Base-by-base conservation (phyloP, 441 rosid genomes). In the Mallotus japonicus region DNA sequence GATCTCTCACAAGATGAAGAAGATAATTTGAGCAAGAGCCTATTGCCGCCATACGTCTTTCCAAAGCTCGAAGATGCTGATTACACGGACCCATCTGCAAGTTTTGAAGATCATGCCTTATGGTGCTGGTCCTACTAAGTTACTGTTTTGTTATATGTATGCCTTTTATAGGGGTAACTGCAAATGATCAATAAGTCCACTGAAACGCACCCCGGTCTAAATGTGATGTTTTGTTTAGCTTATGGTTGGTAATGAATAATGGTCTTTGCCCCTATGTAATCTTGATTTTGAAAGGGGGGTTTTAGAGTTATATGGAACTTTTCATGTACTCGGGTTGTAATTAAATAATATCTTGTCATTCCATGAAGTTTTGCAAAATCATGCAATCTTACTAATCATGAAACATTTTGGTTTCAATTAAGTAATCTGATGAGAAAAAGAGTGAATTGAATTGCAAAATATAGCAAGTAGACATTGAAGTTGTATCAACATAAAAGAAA, bases 101-200 rank as follows among this genome's bases (percentile, higher is more conserved):
- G 63, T 73, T 85, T 82, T 55, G 92, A 88, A 75, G 90, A 89
- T 67, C 79, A 86, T 10, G 81, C 92, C 47, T 85, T 88, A 57
- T 89, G 92, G 95, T 73, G 86, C 34, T 89, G 92, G 88, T 75
- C 88, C 5, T 89, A 82, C 72, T 88, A 70, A 83, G 76, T 65
- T 40, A 22, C 40, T 4, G 9, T 28, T 70, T 16, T n/a, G 12
- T 5, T 8, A 24, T 8, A 22, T 62, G 12, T 55, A 51, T 62
- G 15, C 59, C 28, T 37, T 76, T 66, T 13, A 13, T 11, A 42
- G 68, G 60, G 64, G 61, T 59, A 56, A 46, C 55, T 62, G 65
- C 60, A 67, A 65, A 72, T 72, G 74, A 66, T 70, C 2, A 69
- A 75, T 71, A 80, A 65, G 73, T 44, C 22, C 78, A 74, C 42